These are phyloP conservation scores for Ustilago lituana DNA, from an alignment of 1,284 basidiomycete genomes.

Conservation along the genomic window DNA sequence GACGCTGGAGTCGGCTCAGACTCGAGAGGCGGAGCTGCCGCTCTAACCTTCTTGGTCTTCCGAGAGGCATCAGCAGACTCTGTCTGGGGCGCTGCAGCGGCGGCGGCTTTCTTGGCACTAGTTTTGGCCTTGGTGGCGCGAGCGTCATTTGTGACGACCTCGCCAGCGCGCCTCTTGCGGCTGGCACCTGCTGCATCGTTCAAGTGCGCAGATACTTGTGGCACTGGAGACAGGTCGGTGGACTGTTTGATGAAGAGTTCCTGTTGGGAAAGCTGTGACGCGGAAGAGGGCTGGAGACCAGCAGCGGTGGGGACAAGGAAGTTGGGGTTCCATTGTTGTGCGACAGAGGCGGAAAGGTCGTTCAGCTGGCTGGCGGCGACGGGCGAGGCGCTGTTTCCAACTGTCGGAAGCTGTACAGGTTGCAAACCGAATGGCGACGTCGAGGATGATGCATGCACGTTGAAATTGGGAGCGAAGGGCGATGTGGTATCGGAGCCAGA, in stretches of 20 bases:
- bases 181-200: not conserved
- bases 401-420: conserved; percentile 17
- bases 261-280: too few relatives aligned
- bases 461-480: conserved; percentile 21
- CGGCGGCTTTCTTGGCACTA: conserved; percentile 14
- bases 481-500: conserved; percentile 36
- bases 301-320: conserved; percentile 23
- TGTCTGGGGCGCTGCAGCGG: conserved; percentile 5
- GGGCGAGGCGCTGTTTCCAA: conserved; percentile 4
- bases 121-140: conserved; percentile 3
- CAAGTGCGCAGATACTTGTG: not conserved
- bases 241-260: too few relatives aligned
- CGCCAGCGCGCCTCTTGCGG: conserved; percentile 17
- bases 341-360: conserved; percentile 2
- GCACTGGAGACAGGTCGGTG: not conserved
- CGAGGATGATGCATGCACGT: conserved; percentile 21
- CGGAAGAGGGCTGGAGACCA: conserved; percentile 6
- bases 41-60: conserved; percentile 35
- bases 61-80: conserved; percentile 6
- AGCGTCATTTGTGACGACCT: not conserved
- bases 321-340: conserved; percentile 29
- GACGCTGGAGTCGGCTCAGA: conserved; percentile 4
- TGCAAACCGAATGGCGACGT: conserved; percentile 32
- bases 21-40: conserved; percentile 8
- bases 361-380: not conserved